phyloP scores from a whole-genome alignment of 2,329 filamentous ascomycete species.

The Cercospora sp. region DNA sequence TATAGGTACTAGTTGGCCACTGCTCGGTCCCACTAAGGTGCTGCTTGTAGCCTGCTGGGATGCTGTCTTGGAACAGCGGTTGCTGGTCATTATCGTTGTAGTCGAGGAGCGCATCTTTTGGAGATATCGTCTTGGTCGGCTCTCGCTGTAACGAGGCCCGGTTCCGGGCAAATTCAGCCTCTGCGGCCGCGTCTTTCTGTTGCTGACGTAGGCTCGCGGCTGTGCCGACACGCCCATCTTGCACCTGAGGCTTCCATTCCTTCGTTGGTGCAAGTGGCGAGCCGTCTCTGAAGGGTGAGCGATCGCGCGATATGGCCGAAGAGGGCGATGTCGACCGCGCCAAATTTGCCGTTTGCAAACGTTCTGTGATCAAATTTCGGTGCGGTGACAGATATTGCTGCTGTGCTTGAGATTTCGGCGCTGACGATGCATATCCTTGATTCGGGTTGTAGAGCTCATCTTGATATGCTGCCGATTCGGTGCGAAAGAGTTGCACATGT shows the following conservation, averaged over 20 bases:
- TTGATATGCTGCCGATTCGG: constrained; percentile 79
- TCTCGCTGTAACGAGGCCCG: constrained; percentile 38
- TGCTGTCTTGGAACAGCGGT: constrained; percentile 67
- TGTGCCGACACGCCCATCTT: constrained; percentile 50
- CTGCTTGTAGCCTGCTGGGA: constrained; percentile 39
- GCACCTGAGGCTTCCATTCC: constrained; percentile 43
- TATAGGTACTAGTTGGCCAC: constrained; percentile 48
- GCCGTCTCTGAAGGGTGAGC: constrained; percentile 77
- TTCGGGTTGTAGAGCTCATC: constrained; percentile 82
- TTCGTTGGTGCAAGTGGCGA: constrained; percentile 52
- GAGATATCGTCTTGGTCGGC: constrained; percentile 79
- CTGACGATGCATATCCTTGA: constrained; percentile 58
- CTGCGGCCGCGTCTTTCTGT: constrained; percentile 61
- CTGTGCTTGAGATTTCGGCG: constrained; percentile 44
- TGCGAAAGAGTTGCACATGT: constrained; percentile 69
- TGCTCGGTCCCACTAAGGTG: constrained; percentile 37
- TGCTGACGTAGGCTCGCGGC: constrained; percentile 63
- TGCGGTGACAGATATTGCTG: constrained; percentile 48
- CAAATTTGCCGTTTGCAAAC: constrained; percentile 75
- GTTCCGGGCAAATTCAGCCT: constrained; percentile 40
- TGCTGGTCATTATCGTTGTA: constrained; percentile 74
- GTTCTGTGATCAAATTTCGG: constrained; percentile 67
- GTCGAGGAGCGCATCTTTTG: constrained; percentile 86
- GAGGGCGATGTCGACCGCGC: constrained; percentile 61
- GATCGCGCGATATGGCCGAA: constrained; percentile 58